Conservation (phyloP, 2,329 filamentous ascomycete species). For the Conoideocrella luteorostrata region DNA sequence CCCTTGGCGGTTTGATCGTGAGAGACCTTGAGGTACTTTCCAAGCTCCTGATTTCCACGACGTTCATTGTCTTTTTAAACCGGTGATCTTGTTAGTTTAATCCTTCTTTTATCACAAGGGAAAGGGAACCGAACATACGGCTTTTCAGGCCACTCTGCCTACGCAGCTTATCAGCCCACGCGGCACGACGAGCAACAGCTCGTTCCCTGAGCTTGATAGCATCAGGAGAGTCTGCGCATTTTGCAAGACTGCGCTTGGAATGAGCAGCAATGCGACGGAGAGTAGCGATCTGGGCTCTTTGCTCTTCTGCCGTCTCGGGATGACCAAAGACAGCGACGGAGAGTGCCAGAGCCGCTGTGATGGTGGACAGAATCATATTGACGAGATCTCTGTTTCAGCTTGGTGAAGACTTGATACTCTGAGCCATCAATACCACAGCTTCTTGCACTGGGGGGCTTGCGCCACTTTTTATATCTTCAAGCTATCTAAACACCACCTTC, state of each 20-base stretch:
- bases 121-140: conserved; percentile 1
- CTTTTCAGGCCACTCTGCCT: conserved; percentile 7
- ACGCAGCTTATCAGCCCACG: conserved; percentile 10
- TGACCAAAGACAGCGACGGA: conserved; percentile 15
- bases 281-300: not conserved
- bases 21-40: conserved; percentile 3
- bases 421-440: too few species aligned
- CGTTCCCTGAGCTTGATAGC: conserved; percentile 6
- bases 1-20: conserved; percentile 7
- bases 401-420: too few species aligned
- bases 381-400: not conserved
- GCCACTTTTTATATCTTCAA: too few species aligned
- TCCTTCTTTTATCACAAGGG: too few species aligned
- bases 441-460: too few species aligned
- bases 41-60: conserved; percentile 5
- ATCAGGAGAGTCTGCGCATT: conserved; percentile 6
- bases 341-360: conserved; percentile 21
- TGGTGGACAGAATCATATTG: conserved; percentile 13
- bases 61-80: conserved; percentile 5
- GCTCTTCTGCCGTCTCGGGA: conserved; percentile 11
- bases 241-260: conserved; percentile 7
- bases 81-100: too few species aligned
- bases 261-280: conserved; percentile 7
- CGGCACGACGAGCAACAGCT: conserved; percentile 11
- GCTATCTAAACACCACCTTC: too few species aligned